Base-by-base conservation (phyloP, 2,329 filamentous ascomycete genomes). In the Diaporthe vexans region DNA sequence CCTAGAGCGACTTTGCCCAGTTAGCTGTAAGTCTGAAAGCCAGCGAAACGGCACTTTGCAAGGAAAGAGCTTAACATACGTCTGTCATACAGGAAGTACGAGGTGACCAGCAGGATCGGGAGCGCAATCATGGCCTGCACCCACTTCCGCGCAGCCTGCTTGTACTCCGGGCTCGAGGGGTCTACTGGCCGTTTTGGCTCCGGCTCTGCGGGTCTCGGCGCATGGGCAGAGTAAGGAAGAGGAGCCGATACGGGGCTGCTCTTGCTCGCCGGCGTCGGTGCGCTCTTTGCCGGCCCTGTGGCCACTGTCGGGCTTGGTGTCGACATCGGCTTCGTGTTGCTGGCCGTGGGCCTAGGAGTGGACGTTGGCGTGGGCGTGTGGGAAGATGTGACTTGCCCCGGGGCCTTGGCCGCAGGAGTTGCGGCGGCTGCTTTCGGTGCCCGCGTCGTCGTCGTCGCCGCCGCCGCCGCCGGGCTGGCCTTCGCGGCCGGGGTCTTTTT, bases 51-150 rank as follows among this genome's bases (percentile, higher is more conserved):
- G 37, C 17, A 21, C 11, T 24, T 21, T 48, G 10, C 10, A 13
- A 29, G 15, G 40, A 13, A 43, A 19, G 26, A n/a, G 40, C 2
- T 10, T 24, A 11, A 84, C 86, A 82, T 74, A 88, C 87, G 78
- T 80, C 86, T 81, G 59, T 89, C 85, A 79, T 87, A 90, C 3
- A 91, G 79, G 69, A 85, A 85, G 76, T 88, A 91, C 29, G 88
- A 89, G 35, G 87, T 88, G 67, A 91, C 88, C 19, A 90, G 75
- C 6, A 90, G 77, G 43, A 91, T 85, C 2, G 89, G 89, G 80
- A 90, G 77, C 33, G 87, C 88, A 72, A 90, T 84, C 77, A 91
- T 87, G 10, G 84, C 75, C 29, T 82, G 81, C 4, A 84, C 81
- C 83, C 87, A 90, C 77, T 84, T 86, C 74, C 86, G 79, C 72